Evolutionary conservation across 495 filamentous ascomycete species (phyloP).

Genomic region (Zalerion maritima): DNA sequence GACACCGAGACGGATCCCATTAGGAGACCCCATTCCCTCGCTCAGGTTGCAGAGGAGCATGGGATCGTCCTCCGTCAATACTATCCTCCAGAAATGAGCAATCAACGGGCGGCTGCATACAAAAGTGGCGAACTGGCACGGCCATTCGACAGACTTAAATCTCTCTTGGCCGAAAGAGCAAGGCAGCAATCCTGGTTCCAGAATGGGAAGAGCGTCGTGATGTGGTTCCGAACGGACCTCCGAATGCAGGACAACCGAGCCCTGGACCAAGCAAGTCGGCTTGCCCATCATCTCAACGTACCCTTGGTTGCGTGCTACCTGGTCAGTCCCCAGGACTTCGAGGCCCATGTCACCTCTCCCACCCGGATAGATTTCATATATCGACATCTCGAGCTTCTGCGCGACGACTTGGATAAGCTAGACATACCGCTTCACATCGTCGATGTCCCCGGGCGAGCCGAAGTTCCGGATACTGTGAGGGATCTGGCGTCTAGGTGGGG

Average conservation of each 20-base stretch:
- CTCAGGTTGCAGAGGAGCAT: constrained; percentile 41
- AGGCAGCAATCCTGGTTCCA: constrained; percentile 25
- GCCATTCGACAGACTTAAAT: constrained; percentile 49
- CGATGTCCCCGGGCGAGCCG: constrained; percentile 48
- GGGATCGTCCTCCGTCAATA: constrained; percentile 64
- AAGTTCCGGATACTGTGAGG: constrained; percentile 48
- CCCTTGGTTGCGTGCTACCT: constrained; percentile 67
- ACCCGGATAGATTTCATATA: constrained; percentile 69
- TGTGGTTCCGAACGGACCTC: constrained; percentile 87
- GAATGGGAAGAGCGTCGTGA: constrained; percentile 49
- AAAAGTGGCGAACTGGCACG: constrained; percentile 47
- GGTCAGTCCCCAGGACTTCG: constrained; percentile 72
- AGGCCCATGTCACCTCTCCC: constrained; percentile 63
- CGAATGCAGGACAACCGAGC: constrained; percentile 61
- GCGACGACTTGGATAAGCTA: constrained; percentile 48
- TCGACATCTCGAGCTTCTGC: constrained; percentile 48
- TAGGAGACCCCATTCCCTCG: constrained; percentile 24
- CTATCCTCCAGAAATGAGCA: constrained; percentile 77
- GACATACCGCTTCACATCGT: constrained; percentile 73
- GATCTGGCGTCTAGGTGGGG: constrained; percentile 59
- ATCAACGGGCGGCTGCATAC: constrained; percentile 57
- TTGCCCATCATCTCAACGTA: constrained; percentile 46
- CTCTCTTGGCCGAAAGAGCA: constrained; percentile 38
- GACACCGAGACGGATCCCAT: constrained; percentile 15
- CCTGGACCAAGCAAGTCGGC: constrained; percentile 49